Percentiles rank a stretch among this genome's conserved stretches.
phyloP scores from a whole-genome alignment of 2,329 filamentous ascomycete genomes.

The Clarireedia hainanense region DNA sequence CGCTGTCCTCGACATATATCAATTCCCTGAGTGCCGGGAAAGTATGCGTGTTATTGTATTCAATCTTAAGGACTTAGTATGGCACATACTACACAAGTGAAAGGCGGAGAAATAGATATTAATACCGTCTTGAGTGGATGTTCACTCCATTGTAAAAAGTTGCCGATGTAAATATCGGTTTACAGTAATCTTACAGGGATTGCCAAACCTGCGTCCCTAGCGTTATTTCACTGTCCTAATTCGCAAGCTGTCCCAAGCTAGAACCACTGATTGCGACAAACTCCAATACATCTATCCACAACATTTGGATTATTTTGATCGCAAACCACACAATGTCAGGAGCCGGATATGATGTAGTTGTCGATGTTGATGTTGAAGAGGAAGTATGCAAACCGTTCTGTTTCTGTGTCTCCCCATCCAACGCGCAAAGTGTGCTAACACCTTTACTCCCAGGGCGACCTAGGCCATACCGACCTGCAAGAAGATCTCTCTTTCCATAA shows the following conservation, averaged over 20 bases:
- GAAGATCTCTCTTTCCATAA: conserved; percentile 99
- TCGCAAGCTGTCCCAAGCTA: conserved; percentile 21
- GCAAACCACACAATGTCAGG: conserved; percentile 23
- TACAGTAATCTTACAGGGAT: neutral
- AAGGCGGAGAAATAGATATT: no score
- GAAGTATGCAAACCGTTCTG: conserved; percentile 52
- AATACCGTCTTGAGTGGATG: no score
- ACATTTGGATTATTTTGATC: neutral
- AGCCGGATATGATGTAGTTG: conserved; percentile 93
- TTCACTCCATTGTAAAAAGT: no score
- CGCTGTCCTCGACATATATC: no score
- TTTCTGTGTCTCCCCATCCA: conserved; percentile 3
- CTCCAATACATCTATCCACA: neutral
- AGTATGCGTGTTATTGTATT: no score
- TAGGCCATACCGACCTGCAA: conserved; percentile 95
- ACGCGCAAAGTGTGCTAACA: neutral
- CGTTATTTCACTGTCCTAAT: conserved; percentile 5
- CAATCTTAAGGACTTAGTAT: no score
- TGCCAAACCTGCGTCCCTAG: conserved; percentile 5
- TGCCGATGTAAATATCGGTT: no score
- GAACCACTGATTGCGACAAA: neutral
- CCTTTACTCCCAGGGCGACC: conserved; percentile 62
- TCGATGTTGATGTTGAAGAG: conserved; percentile 93
- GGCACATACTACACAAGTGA: no score
- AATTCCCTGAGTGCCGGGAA: no score